These are phyloP conservation scores for Pseudogymnoascus sp. DNA, from an alignment of 2,329 filamentous ascomycete species.

Conservation along the genomic window DNA sequence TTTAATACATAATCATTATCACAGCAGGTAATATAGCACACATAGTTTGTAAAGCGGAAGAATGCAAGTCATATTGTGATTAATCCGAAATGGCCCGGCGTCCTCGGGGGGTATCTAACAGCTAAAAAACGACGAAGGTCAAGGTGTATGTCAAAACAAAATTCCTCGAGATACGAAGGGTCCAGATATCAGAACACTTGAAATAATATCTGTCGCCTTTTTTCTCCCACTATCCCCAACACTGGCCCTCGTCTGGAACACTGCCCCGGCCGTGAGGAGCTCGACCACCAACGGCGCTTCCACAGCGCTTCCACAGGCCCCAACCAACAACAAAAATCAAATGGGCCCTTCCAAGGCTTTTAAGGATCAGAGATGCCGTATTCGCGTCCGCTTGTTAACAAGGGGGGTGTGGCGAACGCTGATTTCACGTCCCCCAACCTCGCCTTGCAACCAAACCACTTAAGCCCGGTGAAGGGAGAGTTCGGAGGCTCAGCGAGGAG, in stretches of 20 bases:
- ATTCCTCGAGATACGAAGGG: neutral
- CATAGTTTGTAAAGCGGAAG: neutral
- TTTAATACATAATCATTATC: neutral
- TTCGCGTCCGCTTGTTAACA: conserved; percentile 96
- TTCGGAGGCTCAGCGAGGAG: conserved; percentile 56
- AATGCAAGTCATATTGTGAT: neutral
- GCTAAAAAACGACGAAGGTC: neutral
- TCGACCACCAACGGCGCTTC: neutral
- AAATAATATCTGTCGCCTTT: neutral
- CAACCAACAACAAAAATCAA: conserved; percentile 5
- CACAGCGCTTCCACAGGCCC: neutral
- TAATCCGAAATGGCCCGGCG: neutral
- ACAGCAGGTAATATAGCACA: neutral
- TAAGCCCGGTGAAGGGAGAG: conserved; percentile 85
- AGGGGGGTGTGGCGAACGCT: conserved; percentile 99
- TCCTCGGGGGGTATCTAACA: neutral
- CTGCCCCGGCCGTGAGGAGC: neutral
- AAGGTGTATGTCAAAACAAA: neutral
- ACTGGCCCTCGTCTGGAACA: neutral
- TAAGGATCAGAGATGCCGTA: conserved; percentile 85
- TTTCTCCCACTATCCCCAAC: neutral
- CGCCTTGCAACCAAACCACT: conserved; percentile 69
- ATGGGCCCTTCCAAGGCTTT: conserved; percentile 44
- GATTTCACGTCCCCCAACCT: conserved; percentile 75
- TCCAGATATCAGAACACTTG: neutral